These are phyloP conservation scores for Amanita exitialis DNA, from an alignment of 768 basidiomycete species.

Conservation along the genomic window DNA sequence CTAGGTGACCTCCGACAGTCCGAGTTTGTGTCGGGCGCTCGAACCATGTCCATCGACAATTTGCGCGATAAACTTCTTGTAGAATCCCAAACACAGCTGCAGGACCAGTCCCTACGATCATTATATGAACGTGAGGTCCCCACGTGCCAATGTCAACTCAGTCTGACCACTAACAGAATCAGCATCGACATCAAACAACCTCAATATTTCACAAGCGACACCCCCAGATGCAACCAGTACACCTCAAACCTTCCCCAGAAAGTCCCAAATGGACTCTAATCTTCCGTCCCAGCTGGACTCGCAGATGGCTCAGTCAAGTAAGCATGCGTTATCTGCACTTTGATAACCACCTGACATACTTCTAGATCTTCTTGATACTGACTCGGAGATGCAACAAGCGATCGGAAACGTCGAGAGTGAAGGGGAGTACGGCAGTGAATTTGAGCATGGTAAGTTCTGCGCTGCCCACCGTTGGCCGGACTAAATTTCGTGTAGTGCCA, in stretches of 20 bases:
- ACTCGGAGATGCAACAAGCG: slow-evolving; percentile 63
- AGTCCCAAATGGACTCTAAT: slow-evolving; percentile 25
- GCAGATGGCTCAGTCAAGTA: slow-evolving; percentile 39
- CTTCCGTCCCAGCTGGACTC: slow-evolving; percentile 21
- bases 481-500: slow-evolving; percentile 9
- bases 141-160: slow-evolving; percentile 2
- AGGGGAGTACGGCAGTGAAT: slow-evolving; percentile 16
- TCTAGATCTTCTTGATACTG: slow-evolving; percentile 55
- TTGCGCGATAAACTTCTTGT: slow-evolving; percentile 26
- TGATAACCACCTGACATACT: slow-evolving; percentile 6
- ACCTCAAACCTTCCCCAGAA: slow-evolving; percentile 43
- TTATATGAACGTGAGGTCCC: slow-evolving; percentile 24
- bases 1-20: not conserved
- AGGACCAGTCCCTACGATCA: slow-evolving; percentile 22
- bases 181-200: slow-evolving; percentile 25
- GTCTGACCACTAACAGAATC: slow-evolving; percentile 21
- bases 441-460: not conserved
- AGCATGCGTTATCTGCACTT: not conserved
- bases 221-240: slow-evolving; percentile 47
- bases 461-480: not conserved
- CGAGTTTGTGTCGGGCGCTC: slow-evolving; percentile 17
- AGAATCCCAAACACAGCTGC: slow-evolving; percentile 18
- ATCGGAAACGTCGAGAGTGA: slow-evolving; percentile 47
- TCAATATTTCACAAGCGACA: slow-evolving; percentile 27
- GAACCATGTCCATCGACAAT: slow-evolving; percentile 7